A percentile compares a stretch with the other conserved stretches of the same genome.
phyloP scores from a whole-genome alignment of 805 yeast species.

The Metschnikowia lochheadii region DNA sequence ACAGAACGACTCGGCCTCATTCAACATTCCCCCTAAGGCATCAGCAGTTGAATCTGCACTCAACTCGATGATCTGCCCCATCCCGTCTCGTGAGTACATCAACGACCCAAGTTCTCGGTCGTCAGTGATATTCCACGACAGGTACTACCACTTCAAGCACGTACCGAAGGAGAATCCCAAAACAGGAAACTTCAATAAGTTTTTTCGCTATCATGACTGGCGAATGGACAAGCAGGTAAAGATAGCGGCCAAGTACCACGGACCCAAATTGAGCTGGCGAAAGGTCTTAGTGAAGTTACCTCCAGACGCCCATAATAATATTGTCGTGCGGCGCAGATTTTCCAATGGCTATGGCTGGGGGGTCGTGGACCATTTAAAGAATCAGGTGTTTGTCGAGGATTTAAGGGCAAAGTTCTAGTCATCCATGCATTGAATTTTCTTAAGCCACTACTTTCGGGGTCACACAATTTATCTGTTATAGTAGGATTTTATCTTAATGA shows the following conservation, averaged over 20 bases:
- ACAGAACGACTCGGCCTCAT: slow-evolving; percentile 8
- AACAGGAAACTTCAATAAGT: slow-evolving; percentile 11
- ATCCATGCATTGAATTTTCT: background rate
- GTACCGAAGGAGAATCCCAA: slow-evolving; percentile 24
- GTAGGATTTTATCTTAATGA: too few relatives aligned
- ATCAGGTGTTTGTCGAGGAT: slow-evolving; percentile 20
- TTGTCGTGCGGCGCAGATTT: slow-evolving; percentile 40
- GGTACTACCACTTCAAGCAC: slow-evolving; percentile 31
- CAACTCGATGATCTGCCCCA: slow-evolving; percentile 37
- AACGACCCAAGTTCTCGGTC: slow-evolving; percentile 32
- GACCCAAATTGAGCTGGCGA: slow-evolving; percentile 37
- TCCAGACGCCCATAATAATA: slow-evolving; percentile 46
- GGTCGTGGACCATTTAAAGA: slow-evolving; percentile 39
- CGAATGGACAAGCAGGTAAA: slow-evolving; percentile 36
- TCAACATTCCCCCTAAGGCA: slow-evolving; percentile 44
- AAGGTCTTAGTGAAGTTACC: slow-evolving; percentile 41
- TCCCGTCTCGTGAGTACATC: slow-evolving; percentile 32
- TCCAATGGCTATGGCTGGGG: slow-evolving; percentile 48
- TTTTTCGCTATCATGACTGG: slow-evolving; percentile 32
- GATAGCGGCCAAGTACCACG: slow-evolving; percentile 41
- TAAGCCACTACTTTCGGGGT: too few relatives aligned
- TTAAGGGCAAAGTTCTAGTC: slow-evolving; percentile 12
- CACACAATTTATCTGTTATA: too few relatives aligned
- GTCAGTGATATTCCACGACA: slow-evolving; percentile 41
- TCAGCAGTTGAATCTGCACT: slow-evolving; percentile 41